phyloP scores from a whole-genome alignment of 345 rosid genomes.

The Salix purpurea region DNA sequence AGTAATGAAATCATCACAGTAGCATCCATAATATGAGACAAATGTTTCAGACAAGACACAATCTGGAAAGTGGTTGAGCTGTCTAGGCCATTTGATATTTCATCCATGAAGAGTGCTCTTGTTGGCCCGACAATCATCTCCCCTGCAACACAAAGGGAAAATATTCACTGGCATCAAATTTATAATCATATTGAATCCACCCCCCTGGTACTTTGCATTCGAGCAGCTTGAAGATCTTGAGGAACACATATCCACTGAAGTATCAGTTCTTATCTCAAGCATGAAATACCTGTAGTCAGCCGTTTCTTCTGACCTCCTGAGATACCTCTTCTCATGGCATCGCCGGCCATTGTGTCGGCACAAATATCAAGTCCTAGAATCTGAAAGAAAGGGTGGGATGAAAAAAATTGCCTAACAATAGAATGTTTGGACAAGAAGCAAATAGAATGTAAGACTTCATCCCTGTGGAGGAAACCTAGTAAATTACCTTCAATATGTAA shows the following conservation, averaged over 20 bases:
- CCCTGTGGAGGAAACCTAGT: not conserved
- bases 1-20: constrained; percentile 59
- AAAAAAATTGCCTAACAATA: not conserved
- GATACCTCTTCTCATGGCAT: constrained; percentile 40
- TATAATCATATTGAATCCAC: too few relatives aligned
- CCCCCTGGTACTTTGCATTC: too few relatives aligned
- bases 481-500: constrained; percentile 37
- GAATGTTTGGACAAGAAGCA: not conserved
- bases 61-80: constrained; percentile 68
- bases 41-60: constrained; percentile 49
- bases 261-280: too few relatives aligned
- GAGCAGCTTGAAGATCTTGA: too few relatives aligned
- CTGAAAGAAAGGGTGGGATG: constrained; percentile 15
- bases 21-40: constrained; percentile 51
- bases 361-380: constrained; percentile 41
- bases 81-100: constrained; percentile 63
- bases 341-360: constrained; percentile 34
- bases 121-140: constrained; percentile 71
- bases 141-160: constrained; percentile 27
- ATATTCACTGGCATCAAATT: too few relatives aligned
- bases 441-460: too few relatives aligned
- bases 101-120: constrained; percentile 66
- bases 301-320: constrained; percentile 46
- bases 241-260: too few relatives aligned
- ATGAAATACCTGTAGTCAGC: constrained; percentile 30